Percentiles rank a stretch among this genome's conserved stretches.
These are phyloP conservation scores for Fraxinus sp. DNA, from an alignment of 305 asterid species.

Conservation along the genomic window DNA sequence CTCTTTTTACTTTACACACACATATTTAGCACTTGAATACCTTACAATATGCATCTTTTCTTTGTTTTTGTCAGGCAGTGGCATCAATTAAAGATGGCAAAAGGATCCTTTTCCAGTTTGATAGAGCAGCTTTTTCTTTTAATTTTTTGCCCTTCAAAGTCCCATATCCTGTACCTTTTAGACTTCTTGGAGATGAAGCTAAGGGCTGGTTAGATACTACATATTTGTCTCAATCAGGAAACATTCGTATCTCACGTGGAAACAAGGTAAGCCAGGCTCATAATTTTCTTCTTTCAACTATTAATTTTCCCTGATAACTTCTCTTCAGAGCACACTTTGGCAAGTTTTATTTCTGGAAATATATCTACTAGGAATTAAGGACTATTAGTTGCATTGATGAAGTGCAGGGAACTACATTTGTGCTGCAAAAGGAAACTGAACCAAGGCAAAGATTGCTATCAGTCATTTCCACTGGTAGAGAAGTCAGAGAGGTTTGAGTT, in stretches of 20 bases:
- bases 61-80: constrained; percentile 50
- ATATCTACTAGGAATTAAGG: constrained; percentile 37
- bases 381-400: constrained; percentile 45
- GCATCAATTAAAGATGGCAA: constrained; percentile 69
- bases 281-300: background rate
- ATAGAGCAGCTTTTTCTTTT: constrained; percentile 80
- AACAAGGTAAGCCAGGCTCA: constrained; percentile 62
- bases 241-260: constrained; percentile 81
- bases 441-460: constrained; percentile 71
- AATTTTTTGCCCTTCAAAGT: constrained; percentile 85
- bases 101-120: constrained; percentile 78
- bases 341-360: background rate
- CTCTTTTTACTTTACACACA: background rate
- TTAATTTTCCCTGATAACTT: background rate
- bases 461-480: constrained; percentile 52
- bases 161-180: constrained; percentile 92
- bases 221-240: constrained; percentile 81
- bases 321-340: background rate
- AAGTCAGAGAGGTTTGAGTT: constrained; percentile 57
- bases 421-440: constrained; percentile 84
- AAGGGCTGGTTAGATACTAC: constrained; percentile 96
- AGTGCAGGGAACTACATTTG: constrained; percentile 99
- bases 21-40: background rate
- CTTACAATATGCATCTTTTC: constrained; percentile 3
- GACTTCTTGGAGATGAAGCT: constrained; percentile 92